Percentiles rank a stretch among this genome's conserved stretches.
Evolutionary conservation across 2,329 filamentous ascomycete genomes (phyloP).

Genomic region (Penicillium sp.): DNA sequence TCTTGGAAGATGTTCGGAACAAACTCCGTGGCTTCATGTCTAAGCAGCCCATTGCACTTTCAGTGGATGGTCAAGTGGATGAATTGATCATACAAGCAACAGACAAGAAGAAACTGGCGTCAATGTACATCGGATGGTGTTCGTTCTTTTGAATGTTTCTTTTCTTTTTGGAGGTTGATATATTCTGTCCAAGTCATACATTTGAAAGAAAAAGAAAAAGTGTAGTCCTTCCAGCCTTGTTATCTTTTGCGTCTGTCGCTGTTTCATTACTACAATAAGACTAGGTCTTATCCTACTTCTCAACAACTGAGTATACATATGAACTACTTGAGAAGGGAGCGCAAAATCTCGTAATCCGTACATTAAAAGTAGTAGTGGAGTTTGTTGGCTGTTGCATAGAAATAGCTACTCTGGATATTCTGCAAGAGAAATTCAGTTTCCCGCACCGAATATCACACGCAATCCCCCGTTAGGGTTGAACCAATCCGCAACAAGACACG

Average conservation of each 20-base stretch:
- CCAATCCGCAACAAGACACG: neutral
- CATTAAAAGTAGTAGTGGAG: neutral
- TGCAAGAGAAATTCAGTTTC: neutral
- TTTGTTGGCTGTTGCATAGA: neutral
- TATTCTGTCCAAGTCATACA: neutral
- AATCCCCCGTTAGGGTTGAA: neutral
- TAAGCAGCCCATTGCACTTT: conserved; percentile 86
- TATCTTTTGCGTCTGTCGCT: neutral
- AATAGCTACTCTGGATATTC: neutral
- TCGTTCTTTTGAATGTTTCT: conserved; percentile 55
- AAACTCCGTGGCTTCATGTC: conserved; percentile 83
- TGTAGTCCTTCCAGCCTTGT: neutral
- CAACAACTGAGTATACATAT: neutral
- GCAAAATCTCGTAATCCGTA: neutral
- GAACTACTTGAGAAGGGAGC: neutral
- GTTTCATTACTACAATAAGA: neutral
- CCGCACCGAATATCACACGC: neutral
- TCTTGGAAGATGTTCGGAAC: conserved; percentile 81
- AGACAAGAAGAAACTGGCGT: conserved; percentile 72
- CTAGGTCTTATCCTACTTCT: neutral
- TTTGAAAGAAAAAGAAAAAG: neutral
- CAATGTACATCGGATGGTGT: conserved; percentile 98
- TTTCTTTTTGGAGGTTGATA: neutral
- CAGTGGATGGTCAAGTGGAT: conserved; percentile 96
- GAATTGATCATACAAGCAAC: conserved; percentile 86